phyloP scores from a whole-genome alignment of 495 filamentous ascomycete genomes.

The Neurospora intermedia region DNA sequence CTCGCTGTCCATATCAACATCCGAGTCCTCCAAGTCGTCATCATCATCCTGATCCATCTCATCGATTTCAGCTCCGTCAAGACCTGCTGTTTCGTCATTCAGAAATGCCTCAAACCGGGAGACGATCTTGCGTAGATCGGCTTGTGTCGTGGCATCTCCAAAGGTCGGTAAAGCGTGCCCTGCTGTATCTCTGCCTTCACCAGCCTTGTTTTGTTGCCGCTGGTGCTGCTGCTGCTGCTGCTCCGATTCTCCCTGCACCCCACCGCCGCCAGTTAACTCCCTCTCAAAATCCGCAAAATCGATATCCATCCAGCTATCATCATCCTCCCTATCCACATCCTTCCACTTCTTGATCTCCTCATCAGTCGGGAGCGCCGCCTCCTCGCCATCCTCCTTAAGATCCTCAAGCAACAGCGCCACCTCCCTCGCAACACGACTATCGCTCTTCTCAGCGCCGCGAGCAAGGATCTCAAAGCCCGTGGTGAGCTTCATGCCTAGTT shows the following conservation, averaged over 20 bases:
- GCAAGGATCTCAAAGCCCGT: slow-evolving; percentile 89
- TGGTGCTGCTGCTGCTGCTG: not conserved
- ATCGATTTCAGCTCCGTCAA: slow-evolving; percentile 69
- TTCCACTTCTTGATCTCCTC: slow-evolving; percentile 62
- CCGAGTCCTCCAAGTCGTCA: slow-evolving; percentile 27
- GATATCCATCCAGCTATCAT: slow-evolving; percentile 90
- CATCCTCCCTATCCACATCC: slow-evolving; percentile 50
- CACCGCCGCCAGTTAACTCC: slow-evolving; percentile 45
- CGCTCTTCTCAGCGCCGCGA: slow-evolving; percentile 48
- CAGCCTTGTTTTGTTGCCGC: not conserved
- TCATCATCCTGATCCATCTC: slow-evolving; percentile 57
- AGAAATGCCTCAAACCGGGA: slow-evolving; percentile 86
- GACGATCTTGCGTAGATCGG: slow-evolving; percentile 80
- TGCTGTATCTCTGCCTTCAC: not conserved
- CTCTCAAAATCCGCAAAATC: slow-evolving; percentile 79
- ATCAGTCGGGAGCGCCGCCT: slow-evolving; percentile 55
- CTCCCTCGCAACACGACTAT: slow-evolving; percentile 57
- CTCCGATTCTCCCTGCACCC: slow-evolving; percentile 12
- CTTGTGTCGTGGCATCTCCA: slow-evolving; percentile 70
- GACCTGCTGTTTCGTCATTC: slow-evolving; percentile 71
- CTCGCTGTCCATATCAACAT: slow-evolving; percentile 31
- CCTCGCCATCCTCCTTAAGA: slow-evolving; percentile 40
- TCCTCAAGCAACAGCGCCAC: slow-evolving; percentile 67
- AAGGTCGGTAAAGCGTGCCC: slow-evolving; percentile 28
- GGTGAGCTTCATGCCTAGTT: slow-evolving; percentile 80